These are phyloP conservation scores for Krasilnikovozyma curviuscula DNA, from an alignment of 768 basidiomycete genomes.

Conservation along the genomic window DNA sequence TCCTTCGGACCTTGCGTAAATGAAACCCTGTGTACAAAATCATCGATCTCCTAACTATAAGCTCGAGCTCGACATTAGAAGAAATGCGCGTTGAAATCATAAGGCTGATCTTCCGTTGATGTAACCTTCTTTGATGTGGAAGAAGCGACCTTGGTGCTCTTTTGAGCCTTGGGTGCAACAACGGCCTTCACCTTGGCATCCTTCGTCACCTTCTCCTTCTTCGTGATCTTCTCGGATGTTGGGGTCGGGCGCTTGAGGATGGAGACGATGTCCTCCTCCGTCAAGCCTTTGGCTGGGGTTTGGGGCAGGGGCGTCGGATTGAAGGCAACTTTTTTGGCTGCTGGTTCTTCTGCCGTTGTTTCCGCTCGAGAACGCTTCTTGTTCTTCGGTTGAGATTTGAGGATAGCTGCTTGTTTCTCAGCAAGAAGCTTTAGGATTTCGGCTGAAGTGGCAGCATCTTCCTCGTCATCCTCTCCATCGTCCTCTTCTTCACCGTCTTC, in stretches of 20 bases:
- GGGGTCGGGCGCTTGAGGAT: constrained; percentile 12
- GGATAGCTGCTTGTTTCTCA: neutral
- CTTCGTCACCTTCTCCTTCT: constrained; percentile 21
- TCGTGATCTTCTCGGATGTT: constrained; percentile 3
- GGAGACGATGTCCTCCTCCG: constrained; percentile 2
- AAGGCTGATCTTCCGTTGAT: constrained; percentile 27
- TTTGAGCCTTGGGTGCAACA: neutral
- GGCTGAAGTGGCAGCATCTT: constrained; percentile 5
- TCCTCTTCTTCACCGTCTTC: constrained; percentile 26
- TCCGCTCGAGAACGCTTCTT: constrained; percentile 7
- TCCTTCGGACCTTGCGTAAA: too few species aligned
- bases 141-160: neutral
- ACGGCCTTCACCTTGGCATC: constrained; percentile 28
- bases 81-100: constrained; percentile 40
- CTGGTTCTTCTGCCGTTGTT: constrained; percentile 1
- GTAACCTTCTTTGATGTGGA: constrained; percentile 2
- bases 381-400: constrained; percentile 2
- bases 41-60: too few species aligned
- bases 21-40: too few species aligned
- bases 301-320: constrained; percentile 24
- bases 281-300: neutral
- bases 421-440: neutral
- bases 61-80: constrained; percentile 27
- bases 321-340: neutral
- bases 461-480: constrained; percentile 25